Evolutionary conservation across 768 basidiomycete species (phyloP).

Genomic region (Aureoboletus auriporus): DNA sequence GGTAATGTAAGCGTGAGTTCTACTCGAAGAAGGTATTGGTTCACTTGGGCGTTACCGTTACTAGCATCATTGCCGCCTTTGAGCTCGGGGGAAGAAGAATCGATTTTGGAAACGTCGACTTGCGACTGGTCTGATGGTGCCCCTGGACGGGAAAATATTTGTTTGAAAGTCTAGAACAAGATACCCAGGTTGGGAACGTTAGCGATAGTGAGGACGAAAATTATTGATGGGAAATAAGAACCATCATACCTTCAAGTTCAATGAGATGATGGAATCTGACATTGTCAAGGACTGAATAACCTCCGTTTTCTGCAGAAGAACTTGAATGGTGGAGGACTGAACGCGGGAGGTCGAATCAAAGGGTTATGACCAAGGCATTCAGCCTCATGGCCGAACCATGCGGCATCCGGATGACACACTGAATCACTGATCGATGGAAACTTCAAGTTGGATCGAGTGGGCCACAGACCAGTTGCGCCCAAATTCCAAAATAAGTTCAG

Average conservation of each 20-base stretch:
- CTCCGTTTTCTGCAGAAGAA: slow-evolving; percentile 4
- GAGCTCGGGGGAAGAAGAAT: neutral
- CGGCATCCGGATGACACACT: slow-evolving; percentile 1
- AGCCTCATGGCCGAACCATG: slow-evolving; percentile 23
- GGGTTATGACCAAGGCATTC: neutral
- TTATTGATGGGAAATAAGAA: neutral
- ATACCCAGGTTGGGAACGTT: slow-evolving; percentile 1
- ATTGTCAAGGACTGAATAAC: slow-evolving; percentile 3
- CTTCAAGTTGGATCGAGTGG: neutral
- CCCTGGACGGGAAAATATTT: no score
- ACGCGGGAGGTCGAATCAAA: slow-evolving; percentile 1
- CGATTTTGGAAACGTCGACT: no score
- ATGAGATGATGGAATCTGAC: neutral
- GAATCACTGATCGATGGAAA: slow-evolving; percentile 8
- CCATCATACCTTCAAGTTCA: slow-evolving; percentile 5
- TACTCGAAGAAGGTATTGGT: neutral
- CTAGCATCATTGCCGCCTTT: neutral
- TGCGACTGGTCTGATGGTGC: no score
- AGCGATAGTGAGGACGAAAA: neutral
- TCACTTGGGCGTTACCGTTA: slow-evolving; percentile 7
- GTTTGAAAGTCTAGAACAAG: neutral
- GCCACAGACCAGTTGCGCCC: neutral
- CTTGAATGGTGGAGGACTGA: slow-evolving; percentile 6
- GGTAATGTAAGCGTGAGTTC: slow-evolving; percentile 5
- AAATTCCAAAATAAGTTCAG: slow-evolving; percentile 8